Base-by-base conservation (phyloP, 1,284 basidiomycete genomes). In the Xerocomus amazonicus region DNA sequence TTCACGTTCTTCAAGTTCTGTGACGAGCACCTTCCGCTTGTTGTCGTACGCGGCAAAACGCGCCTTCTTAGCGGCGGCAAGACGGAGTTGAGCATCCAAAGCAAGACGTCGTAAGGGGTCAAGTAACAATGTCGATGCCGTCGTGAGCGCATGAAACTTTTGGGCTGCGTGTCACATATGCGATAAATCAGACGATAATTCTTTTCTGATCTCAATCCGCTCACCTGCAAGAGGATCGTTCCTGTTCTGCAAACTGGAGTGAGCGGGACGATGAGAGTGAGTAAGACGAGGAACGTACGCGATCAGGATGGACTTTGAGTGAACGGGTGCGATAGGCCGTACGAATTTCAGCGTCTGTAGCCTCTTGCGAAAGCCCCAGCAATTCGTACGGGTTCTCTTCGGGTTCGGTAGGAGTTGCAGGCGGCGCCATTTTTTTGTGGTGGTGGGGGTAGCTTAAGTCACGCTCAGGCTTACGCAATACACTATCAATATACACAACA, bases 281-380 rank as follows among this genome's bases (percentile, higher is more conserved):
- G 12, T 2, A 7, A 4, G 9, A 19, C 8, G 17, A 52, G 65
- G 55, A 48, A 83, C 80, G 62, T 59, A 85, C 89, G 63, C 87
- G 81, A 69, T 94, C 92, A 16, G 92, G 92, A 74, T 94, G 92
- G 45, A 90, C 89, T 72, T 89, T 92, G 52, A 92, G 76, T 4
- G 90, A 93, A 36, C 82, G 75, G 57, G 90, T 81, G 37, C 91
- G 77, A 60, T 91, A 97, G 1, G 92, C 90, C 9, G 82, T 87
- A 57, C 84, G 81, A 55, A 97, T 89, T 53, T 95, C 90, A 48
- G 81, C 79, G 50, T 94, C 91, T 6, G 85, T 87, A 7, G 90
- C 81, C 48, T 87, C 84, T 9, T 77, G 56, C 3, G 74, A 72
- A 27, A 96, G 58, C 1, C 76, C 81, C 1, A 97, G 75, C 2